Evolutionary conservation across 1,139 yeast genomes (phyloP), one percentile per base, ranked within the genome.

Genomic region (Blastobotrys buckinghamii): DNA sequence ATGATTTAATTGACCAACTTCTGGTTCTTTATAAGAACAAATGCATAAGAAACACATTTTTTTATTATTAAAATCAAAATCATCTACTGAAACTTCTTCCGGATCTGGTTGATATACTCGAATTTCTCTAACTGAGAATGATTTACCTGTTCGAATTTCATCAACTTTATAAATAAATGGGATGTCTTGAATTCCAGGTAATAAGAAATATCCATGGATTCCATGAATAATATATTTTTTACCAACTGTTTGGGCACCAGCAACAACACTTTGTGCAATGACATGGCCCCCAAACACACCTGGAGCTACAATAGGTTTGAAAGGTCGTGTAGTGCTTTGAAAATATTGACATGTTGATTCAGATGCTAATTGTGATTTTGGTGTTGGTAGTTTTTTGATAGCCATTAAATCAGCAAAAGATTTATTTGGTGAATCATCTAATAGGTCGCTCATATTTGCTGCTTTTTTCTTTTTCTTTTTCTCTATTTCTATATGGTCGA

Each of bases 261-360:
- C 67, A 15, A 54, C 52, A 1, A 59, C 58, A 5, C 60, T 53
- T 47, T 64, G 68, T 5, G 61, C 68, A 17, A 64, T 51, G 0
- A 64, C 66, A 47, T 64, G 68, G 30, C 68, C 68, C 6, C 66
- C 65, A 55, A 62, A 62, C 9, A 59, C 63, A 9, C 65, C 65
- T 1, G 60, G 60, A 13, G 65, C 63, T 16, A 53, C 53, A 13
- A 53, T 44, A 2, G 65, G 64, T 17, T 54, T 53, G 50, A 56
- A 62, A 2, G 65, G 62, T 15, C 49, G 50, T 40, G 53, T 54
- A 1, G 58, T 51, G 2, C 62, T 57, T 45, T 55, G 59, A 48
- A 59, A 62, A 37, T 57, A 53, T 30, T 56, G 42, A 19, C 51
- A 50, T 8, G 43, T 17, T 16, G 30, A 47, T 17, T 24, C 37